Evolutionary conservation across 23 red algal genomes (phyloP), one percentile per base, ranked within the genome.

Genomic region (Gracilaria gracilis): DNA sequence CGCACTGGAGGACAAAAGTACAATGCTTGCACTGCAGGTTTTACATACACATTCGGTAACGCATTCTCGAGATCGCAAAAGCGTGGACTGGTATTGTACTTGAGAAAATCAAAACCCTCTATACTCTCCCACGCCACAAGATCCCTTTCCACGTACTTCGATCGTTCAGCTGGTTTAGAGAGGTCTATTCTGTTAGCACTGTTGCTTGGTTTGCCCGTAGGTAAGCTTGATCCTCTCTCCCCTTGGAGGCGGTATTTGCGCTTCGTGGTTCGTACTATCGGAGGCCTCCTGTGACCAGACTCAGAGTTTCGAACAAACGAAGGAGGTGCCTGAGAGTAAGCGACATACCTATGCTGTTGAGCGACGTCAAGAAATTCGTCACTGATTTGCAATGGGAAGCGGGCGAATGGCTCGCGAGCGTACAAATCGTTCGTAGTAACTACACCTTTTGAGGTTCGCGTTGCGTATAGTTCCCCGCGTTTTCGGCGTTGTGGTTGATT

Each of bases 41-140:
- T 98, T 40, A 98, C 89, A 88, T 98, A 98, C 58, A 92, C 85
- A 55, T 93, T 95, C 33, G 96, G 96, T 19, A 98, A 87, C 19
- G 87, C 93, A 74, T 98, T 98, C 39, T 98, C 93, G 27, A 98
- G 84, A 7, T 93, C 96, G 54, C 88, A 95, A 51, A 88, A 90
- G 31, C 73, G 80, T n/a, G 82, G 82, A 34, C 88, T 95, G 51
- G 75, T 74, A 69, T 98, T 98, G 88, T 93, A 93, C 34, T 85
- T 74, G 13, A 88, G 50, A 91, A 94, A 98, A 59, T 95, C 90
- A 82, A 98, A 98, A 48, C 96, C 96, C 23, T 98, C 96, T 31
- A 95, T 69, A 65, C 89, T 91, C 29, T 95, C 93, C 81, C 83
- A 86, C 0, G 89, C 89, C 34, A 89, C 83, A 17, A 95, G 76